These are phyloP conservation scores for Chrysanthemum makinoi DNA, from an alignment of 129 eudicot species.

Conservation along the genomic window DNA sequence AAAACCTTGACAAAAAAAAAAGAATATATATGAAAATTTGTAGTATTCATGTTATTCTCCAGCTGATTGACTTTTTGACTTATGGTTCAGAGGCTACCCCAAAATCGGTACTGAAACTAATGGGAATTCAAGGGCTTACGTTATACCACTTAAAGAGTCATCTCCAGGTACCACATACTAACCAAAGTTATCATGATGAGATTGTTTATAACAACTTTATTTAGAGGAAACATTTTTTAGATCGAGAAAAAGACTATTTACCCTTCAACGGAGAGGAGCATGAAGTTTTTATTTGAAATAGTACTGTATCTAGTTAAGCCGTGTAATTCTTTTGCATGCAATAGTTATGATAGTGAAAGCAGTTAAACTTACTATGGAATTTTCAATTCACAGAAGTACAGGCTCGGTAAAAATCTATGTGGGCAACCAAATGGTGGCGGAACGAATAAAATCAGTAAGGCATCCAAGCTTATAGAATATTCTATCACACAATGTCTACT, in stretches of 20 bases:
- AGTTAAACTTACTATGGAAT: slow-evolving; percentile 6
- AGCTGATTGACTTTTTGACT: slow-evolving; percentile 15
- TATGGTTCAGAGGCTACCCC: slow-evolving; percentile 89
- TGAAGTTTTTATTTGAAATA: too few species aligned
- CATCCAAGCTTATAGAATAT: slow-evolving; percentile 1
- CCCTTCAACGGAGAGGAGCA: too few species aligned
- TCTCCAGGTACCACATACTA: slow-evolving; percentile 67
- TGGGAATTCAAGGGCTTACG: slow-evolving; percentile 96
- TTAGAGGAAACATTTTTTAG: too few species aligned
- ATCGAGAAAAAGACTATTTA: too few species aligned
- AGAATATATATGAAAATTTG: background rate
- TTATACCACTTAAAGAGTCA: slow-evolving; percentile 95
- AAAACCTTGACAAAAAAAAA: too few species aligned
- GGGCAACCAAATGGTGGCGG: slow-evolving; percentile 63
- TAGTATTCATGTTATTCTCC: background rate
- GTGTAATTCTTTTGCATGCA: background rate
- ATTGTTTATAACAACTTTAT: too few species aligned
- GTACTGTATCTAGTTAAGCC: too few species aligned
- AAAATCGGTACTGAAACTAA: slow-evolving; percentile 85
- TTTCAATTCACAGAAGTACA: slow-evolving; percentile 71
- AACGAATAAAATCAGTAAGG: slow-evolving; percentile 57
- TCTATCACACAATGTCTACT: background rate
- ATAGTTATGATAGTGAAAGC: slow-evolving; percentile 2
- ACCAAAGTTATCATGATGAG: slow-evolving; percentile 2
- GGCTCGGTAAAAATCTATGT: slow-evolving; percentile 73